A percentile compares a stretch with the other conserved stretches of the same genome.
These are phyloP conservation scores for Rhizophora apiculata DNA, from an alignment of 345 rosid genomes.

Conservation along the genomic window DNA sequence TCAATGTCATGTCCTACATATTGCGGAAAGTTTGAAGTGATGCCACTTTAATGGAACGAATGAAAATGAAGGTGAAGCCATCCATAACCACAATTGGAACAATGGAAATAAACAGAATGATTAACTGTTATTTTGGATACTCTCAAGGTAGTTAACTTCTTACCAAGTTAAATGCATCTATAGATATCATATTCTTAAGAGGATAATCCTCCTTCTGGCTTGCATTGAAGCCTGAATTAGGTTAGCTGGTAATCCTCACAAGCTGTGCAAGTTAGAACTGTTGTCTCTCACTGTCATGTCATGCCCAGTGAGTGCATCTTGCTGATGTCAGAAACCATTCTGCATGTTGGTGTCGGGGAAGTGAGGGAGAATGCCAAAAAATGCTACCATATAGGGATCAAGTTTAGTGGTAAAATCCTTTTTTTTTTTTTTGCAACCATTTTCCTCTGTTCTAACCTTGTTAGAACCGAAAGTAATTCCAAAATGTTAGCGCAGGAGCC, in stretches of 20 bases:
- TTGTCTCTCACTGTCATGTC: too few species aligned
- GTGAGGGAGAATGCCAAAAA: neutral
- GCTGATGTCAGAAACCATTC: neutral
- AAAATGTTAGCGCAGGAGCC: conserved; percentile 34
- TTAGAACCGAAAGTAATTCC: neutral
- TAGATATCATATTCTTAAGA: too few species aligned
- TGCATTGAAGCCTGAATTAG: too few species aligned
- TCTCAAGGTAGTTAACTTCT: too few species aligned
- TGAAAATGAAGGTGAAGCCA: neutral
- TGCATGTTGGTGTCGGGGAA: neutral
- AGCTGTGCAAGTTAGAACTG: too few species aligned
- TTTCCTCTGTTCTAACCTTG: neutral
- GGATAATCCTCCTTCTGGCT: too few species aligned
- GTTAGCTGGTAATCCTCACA: too few species aligned
- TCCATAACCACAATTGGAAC: neutral
- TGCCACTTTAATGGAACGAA: neutral
- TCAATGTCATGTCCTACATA: neutral
- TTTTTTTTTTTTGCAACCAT: too few species aligned
- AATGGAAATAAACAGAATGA: neutral
- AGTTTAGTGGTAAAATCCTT: too few species aligned
- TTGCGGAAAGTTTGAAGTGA: conserved; percentile 13
- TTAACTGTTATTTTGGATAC: neutral
- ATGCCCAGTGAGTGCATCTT: neutral
- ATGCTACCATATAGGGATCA: too few species aligned
- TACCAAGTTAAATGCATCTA: too few species aligned